Evolutionary conservation across 257 asterid species (phyloP), one percentile per base, ranked within the genome.

Genomic region (Nemophila menziesii): DNA sequence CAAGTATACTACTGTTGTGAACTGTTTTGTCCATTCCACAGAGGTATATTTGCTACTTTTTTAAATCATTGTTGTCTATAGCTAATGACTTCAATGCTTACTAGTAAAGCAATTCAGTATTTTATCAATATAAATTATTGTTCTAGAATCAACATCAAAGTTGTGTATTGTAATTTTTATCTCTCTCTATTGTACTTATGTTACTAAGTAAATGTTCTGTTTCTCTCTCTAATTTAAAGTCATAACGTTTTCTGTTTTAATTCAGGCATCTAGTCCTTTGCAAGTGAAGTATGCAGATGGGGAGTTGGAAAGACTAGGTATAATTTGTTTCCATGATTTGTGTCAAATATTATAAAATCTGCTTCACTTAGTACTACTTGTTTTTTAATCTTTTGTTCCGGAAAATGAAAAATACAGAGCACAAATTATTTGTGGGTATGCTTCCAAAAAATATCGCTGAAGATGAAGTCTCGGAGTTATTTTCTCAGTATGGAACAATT

Each of bases 251-350:
- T 60, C 64, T 67, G 14, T 63, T 34, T 65, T 58, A 49, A 68
- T 75, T 49, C 93, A 90, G 98, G 98, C 92, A 53, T 81, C 99
- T 52, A 74, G 80, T 60, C 99, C 93, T 34, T 55, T 90, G 79
- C 96, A 90, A 85, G 92, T 90, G 69, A 90, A 77, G 83, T 90
- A 90, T 60, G 99, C 99, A 23, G 99, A 90, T 67, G 99, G 99
- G 57, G 99, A 90, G 63, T 73, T 90, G 89, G 99, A 90, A 76
- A 75, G 96, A 65, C 93, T 90, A 81, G 99, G 99, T 90, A 56
- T 52, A 37, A 22, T 65, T 55, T 45, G 36, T 34, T 39, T 53
- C 45, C 15, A 49, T 38, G 20, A 54, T 44, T 48, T 22, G 40
- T 40, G 17, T 40, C 22, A 53, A 37, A 22, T 44, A 22, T 46